Percentiles rank a stretch among this genome's conserved stretches.
Conservation (phyloP, 345 rosid species). For the Boechera divaricarpa region DNA sequence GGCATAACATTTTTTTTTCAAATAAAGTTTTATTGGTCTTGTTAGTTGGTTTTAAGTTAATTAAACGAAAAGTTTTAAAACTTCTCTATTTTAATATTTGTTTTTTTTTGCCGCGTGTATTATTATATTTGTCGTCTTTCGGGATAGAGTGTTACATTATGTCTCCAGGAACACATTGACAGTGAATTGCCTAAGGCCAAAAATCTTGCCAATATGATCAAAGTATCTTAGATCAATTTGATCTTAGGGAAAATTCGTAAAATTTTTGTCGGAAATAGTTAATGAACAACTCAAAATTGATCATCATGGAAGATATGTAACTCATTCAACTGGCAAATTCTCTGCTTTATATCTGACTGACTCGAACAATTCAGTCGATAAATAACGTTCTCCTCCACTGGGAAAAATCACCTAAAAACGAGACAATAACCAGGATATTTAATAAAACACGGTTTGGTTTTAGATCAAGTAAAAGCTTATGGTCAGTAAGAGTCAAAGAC, state of each 20-base stretch:
- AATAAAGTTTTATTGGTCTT: too few relatives aligned
- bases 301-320: slow-evolving; percentile 2
- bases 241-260: not conserved
- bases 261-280: not conserved
- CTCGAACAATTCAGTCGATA: slow-evolving; percentile 62
- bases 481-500: not conserved
- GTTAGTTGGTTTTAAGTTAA: too few relatives aligned
- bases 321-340: slow-evolving; percentile 49
- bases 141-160: too few relatives aligned
- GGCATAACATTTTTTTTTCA: too few relatives aligned
- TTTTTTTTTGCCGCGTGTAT: too few relatives aligned
- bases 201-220: not conserved
- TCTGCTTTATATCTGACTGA: slow-evolving; percentile 60
- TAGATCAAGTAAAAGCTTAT: not conserved
- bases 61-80: too few relatives aligned
- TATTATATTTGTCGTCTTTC: too few relatives aligned
- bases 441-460: not conserved
- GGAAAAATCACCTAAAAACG: slow-evolving; percentile 68
- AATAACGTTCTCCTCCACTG: slow-evolving; percentile 76
- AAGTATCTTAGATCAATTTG: not conserved
- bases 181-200: not conserved
- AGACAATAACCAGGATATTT: not conserved
- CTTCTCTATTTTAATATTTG: too few relatives aligned
- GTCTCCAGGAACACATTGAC: not conserved
- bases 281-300: slow-evolving; percentile 31